Percentiles rank a stretch among this genome's conserved stretches.
Evolutionary conservation across 192 early-diverging fungal genomes (phyloP).

Genomic region (Phlyctochytrium planicorne): DNA sequence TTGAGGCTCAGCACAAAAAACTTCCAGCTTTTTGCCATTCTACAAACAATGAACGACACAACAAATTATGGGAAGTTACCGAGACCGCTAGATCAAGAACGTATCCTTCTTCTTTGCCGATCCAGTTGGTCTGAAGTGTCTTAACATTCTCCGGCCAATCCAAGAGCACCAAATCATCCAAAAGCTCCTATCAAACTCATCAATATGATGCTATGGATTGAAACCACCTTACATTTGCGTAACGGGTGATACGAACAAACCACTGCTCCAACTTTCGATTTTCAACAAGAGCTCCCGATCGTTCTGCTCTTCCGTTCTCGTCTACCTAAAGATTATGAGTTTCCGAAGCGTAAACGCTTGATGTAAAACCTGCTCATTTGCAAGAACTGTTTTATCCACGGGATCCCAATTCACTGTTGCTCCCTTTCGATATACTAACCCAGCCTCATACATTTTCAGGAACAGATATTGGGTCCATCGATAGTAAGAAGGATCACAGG

Average conservation of each 20-base stretch:
- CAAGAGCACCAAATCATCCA: slow-evolving; percentile 71
- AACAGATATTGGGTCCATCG: slow-evolving; percentile 94
- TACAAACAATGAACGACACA: too few species aligned
- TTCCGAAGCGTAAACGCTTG: neutral
- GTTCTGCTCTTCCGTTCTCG: slow-evolving; percentile 79
- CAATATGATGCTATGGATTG: neutral
- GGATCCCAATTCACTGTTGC: slow-evolving; percentile 98
- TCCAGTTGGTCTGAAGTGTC: slow-evolving; percentile 90
- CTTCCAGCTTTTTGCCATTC: too few species aligned
- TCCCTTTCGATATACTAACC: slow-evolving; percentile 84
- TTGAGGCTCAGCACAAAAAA: too few species aligned
- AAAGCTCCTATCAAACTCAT: slow-evolving; percentile 56
- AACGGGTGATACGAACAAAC: slow-evolving; percentile 88
- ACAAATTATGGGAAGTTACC: too few species aligned
- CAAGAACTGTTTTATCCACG: slow-evolving; percentile 89
- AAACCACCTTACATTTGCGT: slow-evolving; percentile 61
- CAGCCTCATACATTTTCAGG: slow-evolving; percentile 70
- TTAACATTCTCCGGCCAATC: slow-evolving; percentile 92
- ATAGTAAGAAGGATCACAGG: slow-evolving; percentile 86
- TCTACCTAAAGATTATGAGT: slow-evolving; percentile 62
- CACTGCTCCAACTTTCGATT: slow-evolving; percentile 82
- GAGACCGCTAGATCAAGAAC: too few species aligned
- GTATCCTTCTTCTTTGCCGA: slow-evolving; percentile 76
- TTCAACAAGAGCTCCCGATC: slow-evolving; percentile 91
- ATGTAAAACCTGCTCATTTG: slow-evolving; percentile 83